A percentile compares a stretch with the other conserved stretches of the same genome.
phyloP scores from a whole-genome alignment of 2,329 filamentous ascomycete genomes.

The Colletotrichum incanum region DNA sequence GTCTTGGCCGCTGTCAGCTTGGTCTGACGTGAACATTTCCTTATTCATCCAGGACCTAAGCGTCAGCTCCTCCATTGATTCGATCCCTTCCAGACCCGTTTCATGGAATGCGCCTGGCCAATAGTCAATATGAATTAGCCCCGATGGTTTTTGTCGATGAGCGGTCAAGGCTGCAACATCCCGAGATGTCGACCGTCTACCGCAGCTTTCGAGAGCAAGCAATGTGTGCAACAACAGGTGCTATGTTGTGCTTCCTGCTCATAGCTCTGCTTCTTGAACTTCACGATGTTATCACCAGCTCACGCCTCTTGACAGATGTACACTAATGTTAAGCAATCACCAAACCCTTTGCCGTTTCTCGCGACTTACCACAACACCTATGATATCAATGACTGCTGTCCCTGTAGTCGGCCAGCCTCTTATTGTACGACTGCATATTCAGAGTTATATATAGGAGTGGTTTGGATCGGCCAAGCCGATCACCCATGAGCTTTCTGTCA shows the following conservation, averaged over 20 bases:
- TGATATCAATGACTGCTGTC: too few relatives aligned
- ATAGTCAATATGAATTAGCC: not conserved
- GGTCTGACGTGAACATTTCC: conserved; percentile 17
- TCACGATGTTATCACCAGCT: not conserved
- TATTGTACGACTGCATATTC: not conserved
- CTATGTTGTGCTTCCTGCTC: not conserved
- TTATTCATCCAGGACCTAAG: not conserved
- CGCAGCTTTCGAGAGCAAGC: too few relatives aligned
- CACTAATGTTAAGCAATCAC: not conserved
- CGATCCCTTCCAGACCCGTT: conserved; percentile 2
- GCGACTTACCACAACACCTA: too few relatives aligned
- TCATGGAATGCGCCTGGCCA: not conserved
- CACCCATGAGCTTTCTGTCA: not conserved
- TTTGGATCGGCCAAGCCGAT: not conserved
- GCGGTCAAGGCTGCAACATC: not conserved
- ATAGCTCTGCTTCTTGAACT: not conserved
- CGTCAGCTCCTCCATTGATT: not conserved
- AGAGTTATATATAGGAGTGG: not conserved
- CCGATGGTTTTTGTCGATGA: not conserved
- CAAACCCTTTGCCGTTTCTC: not conserved
- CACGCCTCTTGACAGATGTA: too few relatives aligned
- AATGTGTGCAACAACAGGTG: not conserved
- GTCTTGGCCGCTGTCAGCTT: conserved; percentile 35
- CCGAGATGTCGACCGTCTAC: not conserved
- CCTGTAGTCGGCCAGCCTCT: not conserved